A percentile compares a stretch with the other conserved stretches of the same genome.
Conservation (phyloP, 305 asterid species). For the Fraxinus sp. region DNA sequence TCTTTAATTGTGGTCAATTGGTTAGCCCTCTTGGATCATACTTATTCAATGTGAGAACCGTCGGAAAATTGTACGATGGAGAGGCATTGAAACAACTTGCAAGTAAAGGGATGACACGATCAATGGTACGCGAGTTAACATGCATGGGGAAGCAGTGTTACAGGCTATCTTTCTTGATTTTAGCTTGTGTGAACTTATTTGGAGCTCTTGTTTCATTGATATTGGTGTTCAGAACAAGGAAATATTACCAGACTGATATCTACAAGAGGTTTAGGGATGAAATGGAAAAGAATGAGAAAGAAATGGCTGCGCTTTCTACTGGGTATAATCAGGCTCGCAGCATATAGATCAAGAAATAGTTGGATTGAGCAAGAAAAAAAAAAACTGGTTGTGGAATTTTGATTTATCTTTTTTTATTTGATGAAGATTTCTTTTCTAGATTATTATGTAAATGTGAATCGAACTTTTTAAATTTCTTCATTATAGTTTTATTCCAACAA, state of each 20-base stretch:
- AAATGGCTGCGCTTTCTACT: conserved; percentile 11
- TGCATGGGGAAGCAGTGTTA: conserved; percentile 48
- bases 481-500: background rate
- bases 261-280: conserved; percentile 45
- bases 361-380: background rate
- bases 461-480: background rate
- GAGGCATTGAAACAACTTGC: conserved; percentile 44
- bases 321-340: background rate
- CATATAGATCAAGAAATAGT: background rate
- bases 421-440: background rate
- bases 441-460: background rate
- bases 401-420: background rate
- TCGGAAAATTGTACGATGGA: conserved; percentile 42
- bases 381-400: background rate
- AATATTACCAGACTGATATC: conserved; percentile 39
- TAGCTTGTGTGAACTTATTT: conserved; percentile 38
- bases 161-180: conserved; percentile 30
- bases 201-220: conserved; percentile 44
- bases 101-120: conserved; percentile 32
- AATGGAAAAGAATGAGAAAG: conserved; percentile 34
- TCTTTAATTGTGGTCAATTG: conserved; percentile 46
- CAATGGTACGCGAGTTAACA: conserved; percentile 38
- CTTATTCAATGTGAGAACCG: conserved; percentile 38
- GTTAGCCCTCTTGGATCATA: conserved; percentile 52
- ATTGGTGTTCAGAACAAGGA: conserved; percentile 41